phyloP scores from a whole-genome alignment of 257 asterid genomes.

The Agastache rugosa region DNA sequence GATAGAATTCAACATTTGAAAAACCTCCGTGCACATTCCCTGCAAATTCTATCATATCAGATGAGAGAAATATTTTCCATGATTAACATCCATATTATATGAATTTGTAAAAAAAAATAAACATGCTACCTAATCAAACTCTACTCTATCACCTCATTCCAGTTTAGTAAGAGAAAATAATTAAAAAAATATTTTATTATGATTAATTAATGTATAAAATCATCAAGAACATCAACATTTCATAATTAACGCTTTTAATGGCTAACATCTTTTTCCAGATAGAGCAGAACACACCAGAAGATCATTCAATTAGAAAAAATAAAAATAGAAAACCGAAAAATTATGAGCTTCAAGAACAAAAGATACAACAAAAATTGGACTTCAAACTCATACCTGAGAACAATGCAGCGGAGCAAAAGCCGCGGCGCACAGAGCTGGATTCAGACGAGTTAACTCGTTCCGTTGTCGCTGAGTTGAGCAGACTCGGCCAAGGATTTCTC shows the following conservation, averaged over 20 bases:
- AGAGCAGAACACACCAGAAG: not conserved
- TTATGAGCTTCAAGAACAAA: not conserved
- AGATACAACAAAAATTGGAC: not conserved
- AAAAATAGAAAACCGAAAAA: not conserved
- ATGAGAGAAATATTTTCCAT: not conserved
- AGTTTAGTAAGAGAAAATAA: constrained; percentile 8
- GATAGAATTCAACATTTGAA: constrained; percentile 30
- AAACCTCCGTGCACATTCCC: constrained; percentile 41
- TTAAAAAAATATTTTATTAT: not conserved
- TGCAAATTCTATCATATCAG: constrained; percentile 36
- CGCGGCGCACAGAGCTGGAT: constrained; percentile 40
- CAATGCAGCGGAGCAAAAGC: constrained; percentile 38
- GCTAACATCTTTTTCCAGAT: not conserved
- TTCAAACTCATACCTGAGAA: constrained; percentile 38
- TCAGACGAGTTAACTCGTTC: constrained; percentile 34
- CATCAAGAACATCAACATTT: not conserved
- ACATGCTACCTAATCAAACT: not conserved
- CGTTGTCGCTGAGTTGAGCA: constrained; percentile 34
- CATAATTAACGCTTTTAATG: not conserved
- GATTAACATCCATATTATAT: not conserved
- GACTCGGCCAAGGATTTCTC: constrained; percentile 35
- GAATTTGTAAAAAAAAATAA: not conserved
- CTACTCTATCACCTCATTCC: not conserved
- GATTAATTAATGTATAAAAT: not conserved
- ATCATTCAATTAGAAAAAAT: not conserved